Base-by-base conservation (phyloP, 2,329 filamentous ascomycete species). In the Mycosphaerella arachidis region DNA sequence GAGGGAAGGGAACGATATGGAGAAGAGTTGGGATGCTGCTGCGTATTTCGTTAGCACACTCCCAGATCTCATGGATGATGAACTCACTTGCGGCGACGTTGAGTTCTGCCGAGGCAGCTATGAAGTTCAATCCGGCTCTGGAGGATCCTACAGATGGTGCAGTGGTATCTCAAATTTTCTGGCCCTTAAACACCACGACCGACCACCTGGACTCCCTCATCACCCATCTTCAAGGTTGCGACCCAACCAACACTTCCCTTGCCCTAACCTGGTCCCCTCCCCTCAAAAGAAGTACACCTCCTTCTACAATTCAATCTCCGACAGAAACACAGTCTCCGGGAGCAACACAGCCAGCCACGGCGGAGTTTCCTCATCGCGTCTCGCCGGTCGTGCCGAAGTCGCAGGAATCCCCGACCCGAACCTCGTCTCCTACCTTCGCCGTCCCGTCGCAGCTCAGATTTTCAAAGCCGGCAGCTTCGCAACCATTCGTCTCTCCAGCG, bases 51-150 rank as follows among this genome's bases (percentile, higher is more conserved):
- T 68, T 12, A 61, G 69, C 13, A 48, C 46, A 0, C 52, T 71
- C 40, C 71, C 62, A 54, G 69, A 70, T 67, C 67, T 71, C 63
- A 76, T 68, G 65, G 70, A 74, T 20, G 56, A 58, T 7, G 67
- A 68, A 0, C 13, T 72, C 70, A 8, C 71, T 68, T 2, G 66
- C 68, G 1, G 61, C 69, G 20, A 67, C 59, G 18, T 45, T 66
- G 6, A 53, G 63, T 8, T 63, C 51, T 8, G 64, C 63, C 0
- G 43, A 48, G 5, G 53, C 55, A 4, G 64, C 58, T 2, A 52
- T 33, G 24, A 72, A 66, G 0, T 76, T 76, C 68, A 75, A 72
- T 67, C 64, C 70, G 1, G 69, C 69, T 2, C 66, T 73, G 37
- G 68, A 68, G 20, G 60, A 66, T 18, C 70, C 68, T 48, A 66